Conservation (phyloP, 345 rosid genomes). For the Isatis tinctoria region DNA sequence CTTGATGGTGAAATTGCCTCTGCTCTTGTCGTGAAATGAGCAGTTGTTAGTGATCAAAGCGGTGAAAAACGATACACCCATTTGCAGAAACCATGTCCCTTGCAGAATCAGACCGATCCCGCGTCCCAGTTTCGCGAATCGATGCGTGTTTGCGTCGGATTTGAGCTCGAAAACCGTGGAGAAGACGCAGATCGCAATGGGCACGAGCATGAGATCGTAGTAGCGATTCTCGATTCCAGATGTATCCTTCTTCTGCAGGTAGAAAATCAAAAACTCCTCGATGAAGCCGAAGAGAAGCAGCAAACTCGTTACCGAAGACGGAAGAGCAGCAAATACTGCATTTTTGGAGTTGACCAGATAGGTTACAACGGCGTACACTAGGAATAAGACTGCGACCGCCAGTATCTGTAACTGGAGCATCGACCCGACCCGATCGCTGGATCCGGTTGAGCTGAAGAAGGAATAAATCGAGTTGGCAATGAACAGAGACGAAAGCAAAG, state of each 20-base stretch:
- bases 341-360: constrained; percentile 29
- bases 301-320: constrained; percentile 44
- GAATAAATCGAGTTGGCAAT: constrained; percentile 54
- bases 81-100: constrained; percentile 86
- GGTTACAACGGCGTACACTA: constrained; percentile 56
- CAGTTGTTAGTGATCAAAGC: constrained; percentile 65
- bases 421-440: constrained; percentile 60
- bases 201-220: constrained; percentile 84
- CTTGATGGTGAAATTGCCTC: constrained; percentile 73
- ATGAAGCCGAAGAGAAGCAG: constrained; percentile 68
- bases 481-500: constrained; percentile 49
- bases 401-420: constrained; percentile 65
- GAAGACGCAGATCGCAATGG: constrained; percentile 56
- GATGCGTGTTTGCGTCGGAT: constrained; percentile 27
- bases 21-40: constrained; percentile 53
- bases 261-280: constrained; percentile 76
- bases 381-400: constrained; percentile 51
- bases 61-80: constrained; percentile 78
- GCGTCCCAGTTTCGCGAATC: constrained; percentile 46
- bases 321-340: constrained; percentile 35
- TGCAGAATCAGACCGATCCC: constrained; percentile 74
- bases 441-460: constrained; percentile 44
- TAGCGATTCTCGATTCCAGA: constrained; percentile 68
- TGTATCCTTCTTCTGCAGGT: constrained; percentile 68
- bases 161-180: constrained; percentile 51